phyloP scores from a whole-genome alignment of 2,329 filamentous ascomycete genomes.

The Huntiella bhutanensis region DNA sequence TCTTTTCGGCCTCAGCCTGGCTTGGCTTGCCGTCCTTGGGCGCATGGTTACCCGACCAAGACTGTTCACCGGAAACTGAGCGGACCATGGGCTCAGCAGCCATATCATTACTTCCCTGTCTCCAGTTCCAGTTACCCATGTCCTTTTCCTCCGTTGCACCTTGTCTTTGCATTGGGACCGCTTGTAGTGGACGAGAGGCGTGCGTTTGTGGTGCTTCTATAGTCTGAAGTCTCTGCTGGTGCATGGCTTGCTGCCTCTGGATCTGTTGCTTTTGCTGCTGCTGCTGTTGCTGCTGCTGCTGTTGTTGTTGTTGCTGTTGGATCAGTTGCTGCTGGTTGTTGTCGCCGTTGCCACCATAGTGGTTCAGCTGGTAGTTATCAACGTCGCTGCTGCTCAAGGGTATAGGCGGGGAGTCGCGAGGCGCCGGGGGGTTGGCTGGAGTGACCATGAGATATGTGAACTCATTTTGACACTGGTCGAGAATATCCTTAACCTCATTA shows the following conservation, averaged over 20 bases:
- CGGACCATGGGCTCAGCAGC: constrained; percentile 33
- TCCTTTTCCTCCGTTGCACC: background rate
- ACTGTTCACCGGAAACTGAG: constrained; percentile 25
- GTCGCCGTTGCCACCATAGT: constrained; percentile 6
- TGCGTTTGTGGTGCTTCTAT: constrained; percentile 1
- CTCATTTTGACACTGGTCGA: constrained; percentile 46
- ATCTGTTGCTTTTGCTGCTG: constrained; percentile 9
- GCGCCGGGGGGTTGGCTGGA: constrained; percentile 44
- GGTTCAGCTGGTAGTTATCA: constrained; percentile 30
- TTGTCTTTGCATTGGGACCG: constrained; percentile 14
- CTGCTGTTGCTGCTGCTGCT: constrained; percentile 10
- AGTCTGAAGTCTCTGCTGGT: constrained; percentile 29
- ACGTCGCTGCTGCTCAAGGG: constrained; percentile 17
- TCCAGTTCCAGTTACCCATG: constrained; percentile 16
- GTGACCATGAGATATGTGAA: constrained; percentile 51
- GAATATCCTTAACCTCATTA: constrained; percentile 37
- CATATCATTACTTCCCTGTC: constrained; percentile 17
- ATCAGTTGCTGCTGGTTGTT: background rate
- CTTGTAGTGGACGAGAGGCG: too few species aligned
- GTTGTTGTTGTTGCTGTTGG: background rate
- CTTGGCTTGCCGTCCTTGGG: background rate
- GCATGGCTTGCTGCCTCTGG: constrained; percentile 15
- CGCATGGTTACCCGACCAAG: background rate
- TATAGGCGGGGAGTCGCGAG: constrained; percentile 41
- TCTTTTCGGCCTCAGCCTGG: constrained; percentile 7